Percentiles rank a stretch among this genome's conserved stretches.
Evolutionary conservation across 768 basidiomycete genomes (phyloP).

Genomic region (Myochromella boudieri): DNA sequence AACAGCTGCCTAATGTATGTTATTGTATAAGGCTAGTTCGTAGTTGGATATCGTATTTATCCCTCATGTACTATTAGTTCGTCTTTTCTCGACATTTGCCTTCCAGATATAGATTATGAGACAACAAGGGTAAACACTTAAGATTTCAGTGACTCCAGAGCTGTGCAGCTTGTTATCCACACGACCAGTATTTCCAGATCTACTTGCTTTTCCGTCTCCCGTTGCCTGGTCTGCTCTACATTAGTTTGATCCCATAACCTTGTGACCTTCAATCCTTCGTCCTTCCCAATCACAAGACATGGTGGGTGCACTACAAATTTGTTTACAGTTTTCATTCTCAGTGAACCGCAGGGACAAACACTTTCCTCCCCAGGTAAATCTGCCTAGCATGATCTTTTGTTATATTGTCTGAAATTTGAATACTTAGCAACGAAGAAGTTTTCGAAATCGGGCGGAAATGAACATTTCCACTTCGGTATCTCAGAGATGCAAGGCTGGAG

Average conservation of each 20-base stretch:
- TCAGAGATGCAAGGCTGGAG: slow-evolving; percentile 99
- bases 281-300: slow-evolving; percentile 18
- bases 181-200: slow-evolving; percentile 29
- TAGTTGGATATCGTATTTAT: background rate
- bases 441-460: slow-evolving; percentile 71
- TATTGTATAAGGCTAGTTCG: background rate
- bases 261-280: slow-evolving; percentile 9
- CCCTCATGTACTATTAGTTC: too few relatives aligned
- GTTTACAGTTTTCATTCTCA: slow-evolving; percentile 11
- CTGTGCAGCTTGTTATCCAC: slow-evolving; percentile 31
- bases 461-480: slow-evolving; percentile 69
- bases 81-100: background rate
- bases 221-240: slow-evolving; percentile 11
- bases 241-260: slow-evolving; percentile 11
- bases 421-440: slow-evolving; percentile 76
- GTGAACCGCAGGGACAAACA: slow-evolving; percentile 71
- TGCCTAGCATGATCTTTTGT: slow-evolving; percentile 4
- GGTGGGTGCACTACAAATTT: slow-evolving; percentile 27
- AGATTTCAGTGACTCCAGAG: slow-evolving; percentile 21
- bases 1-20: background rate
- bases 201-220: slow-evolving; percentile 24
- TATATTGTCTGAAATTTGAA: slow-evolving; percentile 15
- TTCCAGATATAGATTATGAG: background rate
- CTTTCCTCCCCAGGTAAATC: slow-evolving; percentile 75
- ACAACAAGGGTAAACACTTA: slow-evolving; percentile 30